Evolutionary conservation across 116 monocot species (phyloP), one percentile per base, ranked within the genome.

Genomic region (Cymodocea nodosa): DNA sequence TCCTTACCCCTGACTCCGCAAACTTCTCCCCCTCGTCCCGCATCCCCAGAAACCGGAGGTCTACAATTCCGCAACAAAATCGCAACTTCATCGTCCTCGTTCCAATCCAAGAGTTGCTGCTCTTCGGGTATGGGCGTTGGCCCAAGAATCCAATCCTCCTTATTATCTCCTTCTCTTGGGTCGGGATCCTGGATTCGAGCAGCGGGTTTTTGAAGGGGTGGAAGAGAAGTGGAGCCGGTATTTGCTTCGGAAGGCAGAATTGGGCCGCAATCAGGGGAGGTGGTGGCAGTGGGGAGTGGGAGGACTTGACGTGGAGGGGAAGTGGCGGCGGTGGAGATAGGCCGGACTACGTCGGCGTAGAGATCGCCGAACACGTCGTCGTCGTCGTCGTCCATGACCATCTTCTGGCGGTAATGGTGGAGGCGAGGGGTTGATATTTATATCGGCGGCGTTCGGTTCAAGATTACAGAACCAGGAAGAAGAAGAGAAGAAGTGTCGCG

Each of bases 361-460:
- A 88, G 88, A 68, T 84, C 88, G 14, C 88, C 88, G 72, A 88
- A 88, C 74, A 82, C 88, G 77, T 84, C 87, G 70, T 87, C 88
- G 13, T 52, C 50, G 76, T 81, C 81, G 19, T 84, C 87, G n/a
- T n/a, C n/a, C 74, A 83, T 80, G 62, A 37, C 72, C 67, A 44
- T 30, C 39, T 20, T n/a, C n/a, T 40, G 49, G 17, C 15, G 22
- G 34, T 8, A 48, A 13, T 4, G 36, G 15, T 15, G 35, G 16
- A 18, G 61, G 60, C 2, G 35, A 35, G 36, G 16, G 25, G 17
- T 2, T 5, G 6, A 36, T 25, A 37, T 61, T 61, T 61, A 18
- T 61, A 61, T 25, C 61, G 61, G 61, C 61, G 61, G 61, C 61
- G 34, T 61, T 35, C 61, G 30, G n/a, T n/a, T n/a, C n/a, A n/a